These are phyloP conservation scores for Ceratocystis cacaofunesta DNA, from an alignment of 2,329 filamentous ascomycete genomes.

Conservation along the genomic window DNA sequence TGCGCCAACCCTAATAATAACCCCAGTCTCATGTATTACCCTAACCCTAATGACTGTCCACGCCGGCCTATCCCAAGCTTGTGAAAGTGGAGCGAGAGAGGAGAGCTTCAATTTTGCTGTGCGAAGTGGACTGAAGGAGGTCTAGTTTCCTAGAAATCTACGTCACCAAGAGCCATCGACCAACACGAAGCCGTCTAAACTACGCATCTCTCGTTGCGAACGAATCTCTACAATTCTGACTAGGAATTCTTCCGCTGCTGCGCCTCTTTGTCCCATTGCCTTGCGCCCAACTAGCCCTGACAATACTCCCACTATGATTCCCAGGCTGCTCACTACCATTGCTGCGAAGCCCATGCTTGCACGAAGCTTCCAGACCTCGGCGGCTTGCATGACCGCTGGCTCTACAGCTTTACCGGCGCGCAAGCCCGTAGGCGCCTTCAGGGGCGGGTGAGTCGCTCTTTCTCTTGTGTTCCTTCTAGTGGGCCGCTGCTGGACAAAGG, in stretches of 20 bases:
- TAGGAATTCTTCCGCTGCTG: background rate
- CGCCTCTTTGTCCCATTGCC: background rate
- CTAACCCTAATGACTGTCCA: background rate
- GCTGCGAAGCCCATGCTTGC: slow-evolving; percentile 19
- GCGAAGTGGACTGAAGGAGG: background rate
- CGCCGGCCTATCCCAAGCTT: background rate
- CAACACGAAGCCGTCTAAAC: background rate
- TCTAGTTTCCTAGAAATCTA: background rate
- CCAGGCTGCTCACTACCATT: slow-evolving; percentile 20
- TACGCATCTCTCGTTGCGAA: background rate
- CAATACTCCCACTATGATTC: slow-evolving; percentile 11
- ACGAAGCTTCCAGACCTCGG: slow-evolving; percentile 37
- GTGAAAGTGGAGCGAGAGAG: slow-evolving; percentile 2
- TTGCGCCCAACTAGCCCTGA: no score
- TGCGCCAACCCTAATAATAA: background rate
- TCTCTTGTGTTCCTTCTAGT: background rate
- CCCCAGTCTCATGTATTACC: background rate
- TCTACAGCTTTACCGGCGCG: slow-evolving; percentile 37
- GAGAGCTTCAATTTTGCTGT: slow-evolving; percentile 6
- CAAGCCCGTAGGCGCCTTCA: slow-evolving; percentile 46
- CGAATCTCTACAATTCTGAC: background rate
- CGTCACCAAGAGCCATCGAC: background rate
- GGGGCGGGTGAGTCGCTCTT: slow-evolving; percentile 38
- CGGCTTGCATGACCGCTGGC: slow-evolving; percentile 30
- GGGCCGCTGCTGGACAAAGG: background rate